Evolutionary conservation across 2,329 filamentous ascomycete genomes (phyloP), one percentile per base, ranked within the genome.

Genomic region (Fusarium brachygibbosum): DNA sequence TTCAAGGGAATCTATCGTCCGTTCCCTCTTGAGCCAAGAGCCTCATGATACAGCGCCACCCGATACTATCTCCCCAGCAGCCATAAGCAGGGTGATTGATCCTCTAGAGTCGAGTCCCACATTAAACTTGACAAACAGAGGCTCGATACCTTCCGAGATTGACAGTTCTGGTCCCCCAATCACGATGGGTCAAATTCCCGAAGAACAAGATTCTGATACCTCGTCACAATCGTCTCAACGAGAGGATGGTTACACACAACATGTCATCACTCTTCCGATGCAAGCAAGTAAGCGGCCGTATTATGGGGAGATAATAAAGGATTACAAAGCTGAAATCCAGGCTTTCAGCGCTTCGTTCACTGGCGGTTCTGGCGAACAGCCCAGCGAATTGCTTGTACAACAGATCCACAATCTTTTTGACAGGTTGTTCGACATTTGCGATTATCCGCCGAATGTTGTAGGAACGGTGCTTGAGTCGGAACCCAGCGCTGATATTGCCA

Each of bases 261-360:
- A 85, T 65, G 69, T 85, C 6, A 77, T 90, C 32, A 89, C 88
- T 1, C 77, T 91, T 1, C 86, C 88, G 0, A 84, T 90, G 66
- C 83, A 86, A 17, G 80, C 86, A 16, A 86, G 82, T 52, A 79
- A 82, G 11, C 83, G 87, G 17, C 81, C 83, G 4, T 79, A 83
- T 17, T 90, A 90, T 65, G 78, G 85, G 37, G 81, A 84, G 31
- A 80, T 82, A 2, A 78, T 90, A 19, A 73, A 79, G 13, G 78
- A 82, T 16, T 80, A 81, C 65, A 82, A 80, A 59, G 68, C 74
- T 9, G 77, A 81, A 2, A 82, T 87, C n/a, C 76, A 81, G 17
- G 77, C 79, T 2, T 88, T 87, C 64, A 81, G 79, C 35, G 64
- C 75, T 3, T 74, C 76, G 2, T 85, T 88, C 54, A 81, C 74